Evolutionary conservation across 2,329 filamentous ascomycete genomes (phyloP).

Genomic region (Hirsutella minnesotensis): DNA sequence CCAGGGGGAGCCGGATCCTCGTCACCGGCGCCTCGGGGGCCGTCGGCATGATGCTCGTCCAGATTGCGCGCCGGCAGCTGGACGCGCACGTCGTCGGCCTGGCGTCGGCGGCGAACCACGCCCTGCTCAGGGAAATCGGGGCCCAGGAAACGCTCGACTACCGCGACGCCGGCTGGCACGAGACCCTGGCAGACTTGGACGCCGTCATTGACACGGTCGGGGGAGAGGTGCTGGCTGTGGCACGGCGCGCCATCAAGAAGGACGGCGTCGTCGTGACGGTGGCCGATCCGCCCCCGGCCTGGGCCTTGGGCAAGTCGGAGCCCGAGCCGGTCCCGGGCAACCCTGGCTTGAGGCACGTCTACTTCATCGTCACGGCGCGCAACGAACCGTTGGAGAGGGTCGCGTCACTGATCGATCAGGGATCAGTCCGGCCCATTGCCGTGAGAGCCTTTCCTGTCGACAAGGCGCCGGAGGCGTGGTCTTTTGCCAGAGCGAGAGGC

Average conservation of each 20-base stretch:
- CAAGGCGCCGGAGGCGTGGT: constrained; percentile 15
- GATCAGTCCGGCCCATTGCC: constrained; percentile 8
- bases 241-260: constrained; percentile 17
- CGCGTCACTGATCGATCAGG: constrained; percentile 11
- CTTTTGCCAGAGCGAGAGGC: constrained; percentile 9
- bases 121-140: constrained; percentile 9
- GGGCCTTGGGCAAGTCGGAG: constrained; percentile 14
- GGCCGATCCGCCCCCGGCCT: constrained; percentile 19
- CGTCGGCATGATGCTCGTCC: constrained; percentile 16
- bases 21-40: constrained; percentile 19
- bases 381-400: constrained; percentile 8
- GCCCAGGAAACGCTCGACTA: constrained; percentile 16
- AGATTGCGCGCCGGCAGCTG: constrained; percentile 12
- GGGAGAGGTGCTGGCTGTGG: constrained; percentile 12
- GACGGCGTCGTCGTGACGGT: constrained; percentile 21
- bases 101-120: constrained; percentile 11
- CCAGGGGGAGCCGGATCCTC: constrained; percentile 9
- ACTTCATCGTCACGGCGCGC: constrained; percentile 17
- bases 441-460: constrained; percentile 12
- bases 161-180: constrained; percentile 10
- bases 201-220: constrained; percentile 5
- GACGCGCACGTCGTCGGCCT: constrained; percentile 15
- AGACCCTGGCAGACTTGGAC: constrained; percentile 11
- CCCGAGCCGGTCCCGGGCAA: constrained; percentile 8
- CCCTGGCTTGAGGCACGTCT: constrained; percentile 12